Evolutionary conservation across 805 yeast species (phyloP), one percentile per base, ranked within the genome.

Genomic region (Teunomyces atbi): DNA sequence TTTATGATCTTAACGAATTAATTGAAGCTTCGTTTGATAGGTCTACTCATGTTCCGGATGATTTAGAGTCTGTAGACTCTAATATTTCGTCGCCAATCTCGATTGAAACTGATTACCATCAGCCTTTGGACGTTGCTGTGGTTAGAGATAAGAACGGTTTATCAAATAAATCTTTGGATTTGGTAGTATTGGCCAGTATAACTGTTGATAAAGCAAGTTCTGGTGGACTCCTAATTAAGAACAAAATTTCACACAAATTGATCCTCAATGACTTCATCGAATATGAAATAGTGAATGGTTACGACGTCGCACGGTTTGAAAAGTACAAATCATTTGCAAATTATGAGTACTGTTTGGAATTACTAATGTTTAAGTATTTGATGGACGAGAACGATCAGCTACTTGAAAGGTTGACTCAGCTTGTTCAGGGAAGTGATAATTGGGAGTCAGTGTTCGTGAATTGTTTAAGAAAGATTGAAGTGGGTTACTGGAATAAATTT

Each of bases 391-490:
- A 48, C 20, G 42, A 45, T 15, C 32, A 23, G 5, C 61, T 66
- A 44, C 62, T 70, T 39, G 54, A 48, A 8, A 57, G 60, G 36
- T 52, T 71, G 29, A 51, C 59, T 8, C 60, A 61, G 41, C 54
- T 71, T 45, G 68, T 68, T 15, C 50, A 51, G 7, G 57, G 66
- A 59, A 64, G 47, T 18, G 59, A 57, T 27, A 61, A 62, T 45
- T 56, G 65, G 65, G 68, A 64, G 19, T 56, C 57, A 4, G 70
- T 79, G n/a, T 73, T 71, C 45, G 66, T 79, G 39, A 78, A 76
- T 49, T 80, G 84, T 53, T 76, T 83, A 28, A 64, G 86, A 27
- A 81, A 81, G 49, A 81, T 80, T 12, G 86, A 81, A 54, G 70
- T 76, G 41, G 71, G 68, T 34, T 77, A 76, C 56, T 81, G 86